Conservation (phyloP, 2,329 filamentous ascomycete genomes). For the Ascochyta rabiei region DNA sequence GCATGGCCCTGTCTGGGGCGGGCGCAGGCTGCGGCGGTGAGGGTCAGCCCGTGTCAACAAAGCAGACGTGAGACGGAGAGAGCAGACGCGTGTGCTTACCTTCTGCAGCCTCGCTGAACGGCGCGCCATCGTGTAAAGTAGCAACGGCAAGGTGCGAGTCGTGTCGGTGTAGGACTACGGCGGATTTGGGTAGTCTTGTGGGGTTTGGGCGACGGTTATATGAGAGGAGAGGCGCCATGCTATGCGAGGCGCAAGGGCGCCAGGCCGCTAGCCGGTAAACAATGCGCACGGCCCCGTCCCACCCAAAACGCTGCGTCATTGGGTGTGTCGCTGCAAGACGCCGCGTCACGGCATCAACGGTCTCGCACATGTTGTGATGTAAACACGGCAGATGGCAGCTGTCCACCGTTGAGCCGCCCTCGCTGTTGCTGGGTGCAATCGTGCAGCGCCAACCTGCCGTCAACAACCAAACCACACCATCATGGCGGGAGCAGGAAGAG, state of each 20-base stretch:
- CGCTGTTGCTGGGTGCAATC: constrained; percentile 4
- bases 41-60: constrained; percentile 41
- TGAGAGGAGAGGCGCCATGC: no score
- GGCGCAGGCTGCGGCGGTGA: constrained; percentile 34
- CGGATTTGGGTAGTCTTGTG: constrained; percentile 35
- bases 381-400: constrained; percentile 13
- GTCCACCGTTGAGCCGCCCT: constrained; percentile 11
- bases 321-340: constrained; percentile 1
- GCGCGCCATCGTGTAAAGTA: constrained; percentile 40
- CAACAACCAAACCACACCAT: not conserved
- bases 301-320: constrained; percentile 14
- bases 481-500: not conserved
- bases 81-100: constrained; percentile 28
- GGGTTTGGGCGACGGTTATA: constrained; percentile 26
- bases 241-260: not conserved
- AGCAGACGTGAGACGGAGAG: constrained; percentile 8
- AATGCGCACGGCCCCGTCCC: constrained; percentile 7
- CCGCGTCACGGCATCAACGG: constrained; percentile 6
- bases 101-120: constrained; percentile 47
- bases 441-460: not conserved
- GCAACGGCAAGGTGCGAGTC: constrained; percentile 12
- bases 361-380: constrained; percentile 14
- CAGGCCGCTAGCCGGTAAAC: constrained; percentile 16
- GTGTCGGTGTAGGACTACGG: constrained; percentile 15
- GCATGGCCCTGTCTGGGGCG: constrained; percentile 20